Conservation (phyloP, 2,329 filamentous ascomycete species). For the Ceratocystis papillata region DNA sequence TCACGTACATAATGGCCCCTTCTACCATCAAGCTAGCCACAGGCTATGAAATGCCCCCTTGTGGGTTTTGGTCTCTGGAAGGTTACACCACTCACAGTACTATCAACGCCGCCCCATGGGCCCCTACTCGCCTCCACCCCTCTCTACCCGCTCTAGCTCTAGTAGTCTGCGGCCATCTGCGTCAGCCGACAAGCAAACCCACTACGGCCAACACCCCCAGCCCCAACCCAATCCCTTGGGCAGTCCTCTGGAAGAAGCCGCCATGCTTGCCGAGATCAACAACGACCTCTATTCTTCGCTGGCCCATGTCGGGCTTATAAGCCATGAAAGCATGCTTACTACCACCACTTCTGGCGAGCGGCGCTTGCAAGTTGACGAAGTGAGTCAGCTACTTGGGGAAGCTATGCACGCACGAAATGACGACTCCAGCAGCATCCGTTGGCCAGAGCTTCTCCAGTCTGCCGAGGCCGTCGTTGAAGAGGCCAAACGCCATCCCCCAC, state of each 20-base stretch:
- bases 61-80: slow-evolving; percentile 78
- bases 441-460: slow-evolving; percentile 3
- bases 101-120: neutral
- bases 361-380: neutral
- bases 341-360: neutral
- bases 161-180: slow-evolving; percentile 7
- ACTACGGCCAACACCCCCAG: neutral
- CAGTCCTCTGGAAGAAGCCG: neutral
- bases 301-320: neutral
- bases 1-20: slow-evolving; percentile 22
- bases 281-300: slow-evolving; percentile 1
- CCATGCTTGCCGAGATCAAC: slow-evolving; percentile 4
- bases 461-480: slow-evolving; percentile 8
- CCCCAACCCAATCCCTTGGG: neutral
- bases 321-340: neutral
- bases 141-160: slow-evolving; percentile 6
- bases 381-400: neutral
- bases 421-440: slow-evolving; percentile 1
- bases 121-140: slow-evolving; percentile 4
- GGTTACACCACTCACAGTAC: slow-evolving; percentile 39
- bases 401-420: neutral
- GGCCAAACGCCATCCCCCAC: neutral
- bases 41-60: slow-evolving; percentile 60
- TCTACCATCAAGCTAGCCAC: slow-evolving; percentile 49
- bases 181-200: neutral